These are phyloP conservation scores for Guyanaporus albipodus DNA, from an alignment of 768 basidiomycete genomes.

Conservation along the genomic window DNA sequence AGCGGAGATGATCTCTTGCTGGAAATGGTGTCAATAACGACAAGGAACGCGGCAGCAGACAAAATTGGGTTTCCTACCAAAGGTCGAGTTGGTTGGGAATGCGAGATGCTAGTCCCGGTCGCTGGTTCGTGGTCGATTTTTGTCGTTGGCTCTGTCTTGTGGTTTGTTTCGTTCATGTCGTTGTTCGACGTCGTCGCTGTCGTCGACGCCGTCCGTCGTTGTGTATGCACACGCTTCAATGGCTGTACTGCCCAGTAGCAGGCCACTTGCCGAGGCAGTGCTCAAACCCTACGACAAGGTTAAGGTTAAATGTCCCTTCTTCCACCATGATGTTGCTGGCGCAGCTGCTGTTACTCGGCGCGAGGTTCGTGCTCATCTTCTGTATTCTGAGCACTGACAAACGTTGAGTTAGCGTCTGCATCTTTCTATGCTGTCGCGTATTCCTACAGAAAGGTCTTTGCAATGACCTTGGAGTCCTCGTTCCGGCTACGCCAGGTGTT, in stretches of 20 bases:
- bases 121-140: slow-evolving; percentile 26
- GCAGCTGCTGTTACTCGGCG: slow-evolving; percentile 8
- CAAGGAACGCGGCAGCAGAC: neutral
- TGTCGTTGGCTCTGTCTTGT: slow-evolving; percentile 30
- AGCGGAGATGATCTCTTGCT: slow-evolving; percentile 71
- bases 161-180: slow-evolving; percentile 30
- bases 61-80: slow-evolving; percentile 14
- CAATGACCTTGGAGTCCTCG: slow-evolving; percentile 51
- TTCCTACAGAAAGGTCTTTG: slow-evolving; percentile 58
- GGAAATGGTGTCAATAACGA: neutral
- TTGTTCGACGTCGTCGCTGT: slow-evolving; percentile 17
- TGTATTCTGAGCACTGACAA: neutral
- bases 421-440: slow-evolving; percentile 57
- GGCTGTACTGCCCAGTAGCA: slow-evolving; percentile 5
- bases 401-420: slow-evolving; percentile 34
- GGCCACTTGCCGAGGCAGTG: slow-evolving; percentile 11
- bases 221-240: too few species aligned
- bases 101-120: slow-evolving; percentile 24
- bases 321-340: slow-evolving; percentile 15
- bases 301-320: slow-evolving; percentile 22
- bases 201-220: slow-evolving; percentile 7
- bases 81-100: slow-evolving; percentile 23
- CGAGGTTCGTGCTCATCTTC: slow-evolving; percentile 16
- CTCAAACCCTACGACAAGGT: slow-evolving; percentile 28
- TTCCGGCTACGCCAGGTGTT: slow-evolving; percentile 29